Conservation (phyloP, 257 asterid species). For the Ligustrum vulgare region DNA sequence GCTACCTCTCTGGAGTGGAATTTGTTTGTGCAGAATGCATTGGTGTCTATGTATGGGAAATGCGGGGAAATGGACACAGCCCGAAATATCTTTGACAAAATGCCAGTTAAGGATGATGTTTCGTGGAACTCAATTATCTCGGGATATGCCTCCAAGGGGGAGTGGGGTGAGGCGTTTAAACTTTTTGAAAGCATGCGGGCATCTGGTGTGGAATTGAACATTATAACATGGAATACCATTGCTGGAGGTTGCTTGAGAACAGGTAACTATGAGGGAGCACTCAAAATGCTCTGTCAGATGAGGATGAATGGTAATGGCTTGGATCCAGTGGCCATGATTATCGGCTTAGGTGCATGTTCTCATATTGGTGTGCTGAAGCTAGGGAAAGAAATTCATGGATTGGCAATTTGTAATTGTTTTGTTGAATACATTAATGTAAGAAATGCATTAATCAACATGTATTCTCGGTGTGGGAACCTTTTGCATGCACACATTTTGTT, state of each 20-base stretch:
- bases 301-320: conserved; percentile 35
- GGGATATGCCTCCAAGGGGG: conserved; percentile 65
- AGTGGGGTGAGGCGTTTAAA: conserved; percentile 70
- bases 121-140: conserved; percentile 85
- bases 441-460: conserved; percentile 68
- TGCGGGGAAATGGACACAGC: conserved; percentile 72
- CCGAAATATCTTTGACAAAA: conserved; percentile 55
- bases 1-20: conserved; percentile 40
- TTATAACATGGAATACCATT: conserved; percentile 72
- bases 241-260: conserved; percentile 70
- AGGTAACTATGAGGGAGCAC: conserved; percentile 55
- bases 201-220: conserved; percentile 38
- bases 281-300: conserved; percentile 63
- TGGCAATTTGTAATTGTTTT: conserved; percentile 58
- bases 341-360: conserved; percentile 77
- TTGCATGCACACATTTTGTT: conserved; percentile 57
- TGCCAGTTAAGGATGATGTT: conserved; percentile 64
- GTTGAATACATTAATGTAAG: conserved; percentile 48
- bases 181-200: conserved; percentile 63
- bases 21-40: conserved; percentile 82
- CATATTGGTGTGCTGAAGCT: conserved; percentile 47
- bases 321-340: conserved; percentile 74
- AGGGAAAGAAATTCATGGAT: conserved; percentile 79
- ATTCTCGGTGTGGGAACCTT: conserved; percentile 73
- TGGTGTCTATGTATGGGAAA: conserved; percentile 83